Base-by-base conservation (phyloP, 169 alveolate species). In the Plasmodium vinckei region DNA sequence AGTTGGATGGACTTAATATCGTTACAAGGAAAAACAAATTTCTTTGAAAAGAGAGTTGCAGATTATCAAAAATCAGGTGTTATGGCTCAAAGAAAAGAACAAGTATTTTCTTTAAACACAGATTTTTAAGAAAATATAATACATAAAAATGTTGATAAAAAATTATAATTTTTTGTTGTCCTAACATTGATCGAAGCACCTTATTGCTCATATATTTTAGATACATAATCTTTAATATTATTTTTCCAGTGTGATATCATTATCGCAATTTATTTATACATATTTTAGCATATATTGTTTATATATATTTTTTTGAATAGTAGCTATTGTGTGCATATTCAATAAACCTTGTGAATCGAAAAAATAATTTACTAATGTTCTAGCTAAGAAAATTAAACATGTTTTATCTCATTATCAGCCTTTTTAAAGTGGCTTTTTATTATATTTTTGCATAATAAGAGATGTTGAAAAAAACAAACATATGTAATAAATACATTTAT, bases 1-100 rank as follows among this genome's bases (percentile, higher is more conserved):
- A 99, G 97, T 87, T 98, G 99, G 99, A 98, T 98, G 99, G 99
- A 98, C 75, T 95, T 98, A 95, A 98, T 98, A 68, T 98, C 99
- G 6, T 94, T 98, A 25, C 98, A 96, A 94, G 99, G 99, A 61
- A 98, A 98, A 91, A 98, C 99, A 70, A 98, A 98, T 94, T 98
- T 98, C 97, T 98, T 98, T 89, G 99, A 98, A 94, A 98, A 97
- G 93, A 93, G 99, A 67, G 99, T 98, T 17, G 99, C 99, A 13
- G 99, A 98, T 72, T 98, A 98, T 92, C 98, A 98, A 92, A 97
- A 97, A 96, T 98, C 99, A 12, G 99, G 99, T 9, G 98, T 98
- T 59, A 97, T 98, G 99, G 95, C 96, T 0, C 91, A 93, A 64
- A 73, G 92, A 57, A 90, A 92, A 56, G 94, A 88, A 15, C 96